A percentile compares a stretch with the other conserved stretches of the same genome.
These are phyloP conservation scores for Heliocybe sulcata DNA, from an alignment of 1,284 basidiomycete species.

Conservation along the genomic window DNA sequence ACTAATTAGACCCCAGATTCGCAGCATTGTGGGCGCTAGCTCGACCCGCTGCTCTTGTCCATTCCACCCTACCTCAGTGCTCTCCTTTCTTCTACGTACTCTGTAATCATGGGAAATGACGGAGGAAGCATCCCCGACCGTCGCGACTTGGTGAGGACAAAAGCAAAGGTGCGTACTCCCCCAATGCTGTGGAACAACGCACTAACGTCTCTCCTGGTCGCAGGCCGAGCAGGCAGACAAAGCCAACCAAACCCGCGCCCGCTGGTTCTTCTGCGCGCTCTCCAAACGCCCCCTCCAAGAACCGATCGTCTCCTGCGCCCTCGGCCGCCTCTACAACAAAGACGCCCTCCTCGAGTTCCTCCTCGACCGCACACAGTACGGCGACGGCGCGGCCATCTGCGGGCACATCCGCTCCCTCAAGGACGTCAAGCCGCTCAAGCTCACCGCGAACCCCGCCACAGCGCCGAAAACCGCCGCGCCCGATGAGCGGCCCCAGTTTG, in stretches of 20 bases:
- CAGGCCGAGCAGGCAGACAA: conserved; percentile 80
- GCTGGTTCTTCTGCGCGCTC: conserved; percentile 87
- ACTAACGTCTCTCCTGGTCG: not conserved
- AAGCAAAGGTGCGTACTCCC: conserved; percentile 47
- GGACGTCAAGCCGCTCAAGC: conserved; percentile 80
- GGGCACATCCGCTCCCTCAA: conserved; percentile 85
- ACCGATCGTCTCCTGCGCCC: conserved; percentile 81
- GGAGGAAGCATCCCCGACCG: conserved; percentile 83
- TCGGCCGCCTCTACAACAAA: conserved; percentile 93
- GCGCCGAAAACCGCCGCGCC: conserved; percentile 34
- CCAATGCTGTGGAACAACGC: too few species aligned
- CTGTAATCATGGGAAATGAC: conserved; percentile 67
- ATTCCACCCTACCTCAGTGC: not conserved
- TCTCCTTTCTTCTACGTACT: not conserved
- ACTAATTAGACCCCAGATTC: too few species aligned
- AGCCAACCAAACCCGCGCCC: conserved; percentile 78
- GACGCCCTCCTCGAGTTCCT: conserved; percentile 86
- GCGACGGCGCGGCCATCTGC: conserved; percentile 80
- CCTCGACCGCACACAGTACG: conserved; percentile 70
- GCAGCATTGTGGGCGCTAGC: too few species aligned
- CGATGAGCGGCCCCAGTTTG: conserved; percentile 49
- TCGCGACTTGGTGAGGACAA: conserved; percentile 69
- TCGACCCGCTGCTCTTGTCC: not conserved
- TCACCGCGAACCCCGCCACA: conserved; percentile 65
- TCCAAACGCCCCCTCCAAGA: conserved; percentile 86